Conservation (phyloP, 371 early-diverging fungal genomes). For the Lichtheimia ornata region DNA sequence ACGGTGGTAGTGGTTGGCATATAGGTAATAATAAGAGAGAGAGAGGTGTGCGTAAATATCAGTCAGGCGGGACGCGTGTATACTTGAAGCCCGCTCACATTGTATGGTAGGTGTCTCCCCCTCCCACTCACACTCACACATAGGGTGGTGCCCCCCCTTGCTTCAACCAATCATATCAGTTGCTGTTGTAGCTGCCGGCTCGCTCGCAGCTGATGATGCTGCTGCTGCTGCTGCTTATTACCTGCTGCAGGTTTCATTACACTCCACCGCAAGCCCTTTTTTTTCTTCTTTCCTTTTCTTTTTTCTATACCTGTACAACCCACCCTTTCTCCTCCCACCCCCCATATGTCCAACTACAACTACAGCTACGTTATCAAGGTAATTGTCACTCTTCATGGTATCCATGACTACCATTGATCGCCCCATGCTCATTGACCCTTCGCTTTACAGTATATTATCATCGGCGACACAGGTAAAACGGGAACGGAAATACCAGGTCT, state of each 20-base stretch:
- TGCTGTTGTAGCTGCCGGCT: background rate
- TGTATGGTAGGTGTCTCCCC: too few relatives aligned
- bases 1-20: slow-evolving; percentile 50
- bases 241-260: too few relatives aligned
- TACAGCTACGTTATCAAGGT: slow-evolving; percentile 48
- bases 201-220: too few relatives aligned
- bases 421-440: background rate
- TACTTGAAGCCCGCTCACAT: too few relatives aligned
- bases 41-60: background rate
- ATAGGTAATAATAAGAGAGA: background rate
- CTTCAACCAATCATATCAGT: slow-evolving; percentile 6
- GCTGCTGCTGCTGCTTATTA: too few relatives aligned
- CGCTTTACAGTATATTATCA: slow-evolving; percentile 42
- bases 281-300: background rate
- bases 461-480: slow-evolving; percentile 45
- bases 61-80: background rate
- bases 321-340: background rate
- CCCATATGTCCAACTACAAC: slow-evolving; percentile 7
- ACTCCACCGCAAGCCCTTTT: background rate
- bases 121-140: too few relatives aligned
- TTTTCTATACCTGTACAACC: background rate
- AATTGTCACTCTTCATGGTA: slow-evolving; percentile 7
- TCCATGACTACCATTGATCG: background rate
- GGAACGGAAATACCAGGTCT: too few relatives aligned
- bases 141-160: too few relatives aligned